A percentile compares a stretch with the other conserved stretches of the same genome.
phyloP scores from a whole-genome alignment of 352 stramenopile genomes.

The Phytophthora palmivora region DNA sequence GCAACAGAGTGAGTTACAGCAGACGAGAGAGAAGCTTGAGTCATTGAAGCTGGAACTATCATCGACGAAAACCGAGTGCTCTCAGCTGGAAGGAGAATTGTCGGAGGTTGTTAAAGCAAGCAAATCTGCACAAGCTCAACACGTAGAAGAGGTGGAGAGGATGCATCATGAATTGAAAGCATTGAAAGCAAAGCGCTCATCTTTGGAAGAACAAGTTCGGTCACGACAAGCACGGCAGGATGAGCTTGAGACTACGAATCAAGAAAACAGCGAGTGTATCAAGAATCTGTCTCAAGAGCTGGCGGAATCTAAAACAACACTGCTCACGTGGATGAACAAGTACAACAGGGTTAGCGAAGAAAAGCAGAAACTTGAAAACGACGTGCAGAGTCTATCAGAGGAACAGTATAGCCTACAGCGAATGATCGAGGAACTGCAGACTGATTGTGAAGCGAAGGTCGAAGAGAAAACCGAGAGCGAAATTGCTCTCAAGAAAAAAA shows the following conservation, averaged over 20 bases:
- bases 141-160: slow-evolving; percentile 2
- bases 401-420: slow-evolving; percentile 42
- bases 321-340: slow-evolving; percentile 81
- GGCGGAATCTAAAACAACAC: slow-evolving; percentile 57
- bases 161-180: slow-evolving; percentile 31
- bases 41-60: slow-evolving; percentile 33
- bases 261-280: slow-evolving; percentile 17
- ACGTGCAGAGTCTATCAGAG: slow-evolving; percentile 33
- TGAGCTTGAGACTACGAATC: slow-evolving; percentile 22
- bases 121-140: slow-evolving; percentile 10
- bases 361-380: slow-evolving; percentile 41
- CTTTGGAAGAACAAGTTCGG: slow-evolving; percentile 22
- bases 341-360: slow-evolving; percentile 50
- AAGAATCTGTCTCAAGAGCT: slow-evolving; percentile 46
- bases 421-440: slow-evolving; percentile 31
- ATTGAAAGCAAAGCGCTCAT: slow-evolving; percentile 6
- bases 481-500: slow-evolving; percentile 18
- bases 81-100: slow-evolving; percentile 23
- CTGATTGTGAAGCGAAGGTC: slow-evolving; percentile 13
- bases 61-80: slow-evolving; percentile 30
- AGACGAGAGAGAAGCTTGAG: slow-evolving; percentile 29
- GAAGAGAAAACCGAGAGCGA: slow-evolving; percentile 11
- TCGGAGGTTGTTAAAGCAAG: slow-evolving; percentile 8
- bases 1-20: slow-evolving; percentile 34
- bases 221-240: slow-evolving; percentile 11